phyloP scores from a whole-genome alignment of 2,329 filamentous ascomycete species.

The Aspergillus sp. region DNA sequence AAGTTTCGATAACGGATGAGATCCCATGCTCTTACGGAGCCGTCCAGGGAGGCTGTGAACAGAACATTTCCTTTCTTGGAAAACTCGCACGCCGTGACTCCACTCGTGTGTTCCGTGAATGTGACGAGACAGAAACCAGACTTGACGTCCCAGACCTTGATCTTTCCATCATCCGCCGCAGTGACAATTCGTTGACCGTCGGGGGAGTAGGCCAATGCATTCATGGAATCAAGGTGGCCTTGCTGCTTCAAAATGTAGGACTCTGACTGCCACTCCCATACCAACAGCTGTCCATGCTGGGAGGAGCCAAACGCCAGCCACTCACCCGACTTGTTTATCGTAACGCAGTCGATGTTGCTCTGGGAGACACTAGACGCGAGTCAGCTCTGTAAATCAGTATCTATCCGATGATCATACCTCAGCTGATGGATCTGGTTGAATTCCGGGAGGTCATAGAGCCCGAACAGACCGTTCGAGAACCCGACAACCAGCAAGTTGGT shows the following conservation, averaged over 20 bases:
- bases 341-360: conserved; percentile 92
- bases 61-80: conserved; percentile 93
- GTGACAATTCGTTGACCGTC: conserved; percentile 93
- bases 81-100: conserved; percentile 90
- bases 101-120: conserved; percentile 94
- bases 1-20: conserved; percentile 95
- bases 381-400: conserved; percentile 10
- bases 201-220: conserved; percentile 87
- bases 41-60: conserved; percentile 93
- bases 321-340: conserved; percentile 90
- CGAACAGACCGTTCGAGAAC: conserved; percentile 92
- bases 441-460: conserved; percentile 91
- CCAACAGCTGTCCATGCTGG: conserved; percentile 89
- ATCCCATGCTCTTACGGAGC: conserved; percentile 94
- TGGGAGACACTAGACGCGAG: conserved; percentile 77
- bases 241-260: conserved; percentile 98
- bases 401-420: conserved; percentile 41
- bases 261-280: conserved; percentile 99
- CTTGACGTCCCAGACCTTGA: conserved; percentile 97
- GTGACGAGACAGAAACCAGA: conserved; percentile 98
- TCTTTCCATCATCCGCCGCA: conserved; percentile 92
- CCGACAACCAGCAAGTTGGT: conserved; percentile 94
- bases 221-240: conserved; percentile 95
- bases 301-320: conserved; percentile 98
- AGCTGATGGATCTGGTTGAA: conserved; percentile 93